Base-by-base conservation (phyloP, 148 eudicot genomes). In the Diospyros kaki region DNA sequence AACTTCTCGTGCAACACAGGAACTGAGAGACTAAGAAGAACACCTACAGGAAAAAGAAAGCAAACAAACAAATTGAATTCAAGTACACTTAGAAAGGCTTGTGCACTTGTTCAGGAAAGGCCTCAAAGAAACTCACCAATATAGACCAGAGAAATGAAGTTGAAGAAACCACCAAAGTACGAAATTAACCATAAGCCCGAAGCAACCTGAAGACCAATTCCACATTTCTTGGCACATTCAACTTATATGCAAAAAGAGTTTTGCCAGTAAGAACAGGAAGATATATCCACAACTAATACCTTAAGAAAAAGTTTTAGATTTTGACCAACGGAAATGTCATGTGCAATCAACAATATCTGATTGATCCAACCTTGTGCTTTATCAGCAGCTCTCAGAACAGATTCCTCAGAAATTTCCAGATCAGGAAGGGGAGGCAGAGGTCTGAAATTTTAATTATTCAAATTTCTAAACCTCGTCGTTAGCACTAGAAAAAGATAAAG, bases 391-490 rank as follows among this genome's bases (percentile, higher is more conserved):
- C 75, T 83, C 77, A 88, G 80, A 50, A 91, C 82, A 10, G 85
- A 78, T 67, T 84, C 87, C 75, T 95, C 98, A 7, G 94, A 84
- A 68, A 95, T 58, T 67, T 91, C 91, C 87, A 95, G 69, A 86
- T 95, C 92, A 73, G 99, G 99, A 61, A 93, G 74, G 55, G 99
- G 99, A 44, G 99, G 99, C 71, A 88, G 88, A 73, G 99, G 97
- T 84, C 98, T 95, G 81, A 60, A 85, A 45, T 17, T 59, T 75
- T 73, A 39, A 46, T 50, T 11, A 51, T 40, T 38, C 2, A 44
- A 61, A 4, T 51, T 43, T 43, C 3, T 15, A 43, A 71, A 15
- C 44, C 50, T 46, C 41, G 50, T 69, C 52, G 43, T 58, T 59
- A 6, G 48, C 6, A 46, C 44, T 43, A 75, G 51, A 43, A 43